These are phyloP conservation scores for Apodospora peruviana DNA, from an alignment of 495 filamentous ascomycete species.

Conservation along the genomic window DNA sequence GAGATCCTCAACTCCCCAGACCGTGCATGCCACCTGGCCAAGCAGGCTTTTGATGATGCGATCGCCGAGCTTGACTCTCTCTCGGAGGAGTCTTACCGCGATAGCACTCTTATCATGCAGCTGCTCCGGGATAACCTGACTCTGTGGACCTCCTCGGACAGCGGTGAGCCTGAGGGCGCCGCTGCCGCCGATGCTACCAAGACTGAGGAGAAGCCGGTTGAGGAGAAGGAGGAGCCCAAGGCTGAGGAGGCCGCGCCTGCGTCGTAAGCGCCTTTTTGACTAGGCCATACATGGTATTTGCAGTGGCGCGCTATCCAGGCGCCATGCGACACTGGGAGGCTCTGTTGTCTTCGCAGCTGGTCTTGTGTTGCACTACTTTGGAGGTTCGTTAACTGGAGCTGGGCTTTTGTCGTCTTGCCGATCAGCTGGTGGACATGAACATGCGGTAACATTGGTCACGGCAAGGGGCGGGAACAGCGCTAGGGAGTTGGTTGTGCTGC, in stretches of 20 bases:
- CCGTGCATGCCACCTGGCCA: slow-evolving; percentile 96
- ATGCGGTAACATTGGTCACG: slow-evolving; percentile 20
- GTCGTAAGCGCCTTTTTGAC: slow-evolving; percentile 20
- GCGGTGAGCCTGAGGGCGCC: slow-evolving; percentile 69
- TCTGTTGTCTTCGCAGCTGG: slow-evolving; percentile 9
- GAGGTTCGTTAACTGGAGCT: slow-evolving; percentile 9
- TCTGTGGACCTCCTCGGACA: slow-evolving; percentile 97
- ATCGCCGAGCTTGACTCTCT: slow-evolving; percentile 99
- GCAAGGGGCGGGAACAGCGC: slow-evolving; percentile 10
- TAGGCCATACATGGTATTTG: slow-evolving; percentile 7
- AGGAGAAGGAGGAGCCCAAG: slow-evolving; percentile 49
- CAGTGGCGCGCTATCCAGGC: slow-evolving; percentile 7
- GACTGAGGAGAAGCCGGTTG: slow-evolving; percentile 56
- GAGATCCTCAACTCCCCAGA: slow-evolving; percentile 99
- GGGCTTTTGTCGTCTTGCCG: slow-evolving; percentile 10
- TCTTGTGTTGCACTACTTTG: slow-evolving; percentile 6
- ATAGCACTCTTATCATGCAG: slow-evolving; percentile 99
- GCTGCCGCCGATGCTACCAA: slow-evolving; percentile 52
- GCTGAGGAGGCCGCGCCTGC: slow-evolving; percentile 43
- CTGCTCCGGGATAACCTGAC: slow-evolving; percentile 98
- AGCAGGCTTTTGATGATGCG: slow-evolving; percentile 98
- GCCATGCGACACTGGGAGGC: slow-evolving; percentile 3
- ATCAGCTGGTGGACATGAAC: slow-evolving; percentile 14
- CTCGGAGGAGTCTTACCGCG: slow-evolving; percentile 98
- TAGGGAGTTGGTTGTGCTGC: slow-evolving; percentile 31